phyloP scores from a whole-genome alignment of 2,329 filamentous ascomycete species.

The Cadophora sp. region DNA sequence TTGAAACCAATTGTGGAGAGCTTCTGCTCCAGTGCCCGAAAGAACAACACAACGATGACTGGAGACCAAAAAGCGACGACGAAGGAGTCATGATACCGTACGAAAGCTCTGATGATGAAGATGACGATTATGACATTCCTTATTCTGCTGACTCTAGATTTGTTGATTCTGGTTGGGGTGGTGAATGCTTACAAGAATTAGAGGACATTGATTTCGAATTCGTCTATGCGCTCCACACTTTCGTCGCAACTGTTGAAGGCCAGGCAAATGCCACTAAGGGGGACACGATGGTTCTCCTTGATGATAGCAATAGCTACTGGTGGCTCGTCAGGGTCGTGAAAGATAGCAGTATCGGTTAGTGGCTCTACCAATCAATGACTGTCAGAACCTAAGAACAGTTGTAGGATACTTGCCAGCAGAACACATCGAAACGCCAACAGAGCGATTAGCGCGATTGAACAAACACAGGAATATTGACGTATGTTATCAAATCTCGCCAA shows the following conservation, averaged over 20 bases:
- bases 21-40: not conserved
- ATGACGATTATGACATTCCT: constrained; percentile 63
- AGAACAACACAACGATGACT: constrained; percentile 38
- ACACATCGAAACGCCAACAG: constrained; percentile 97
- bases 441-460: constrained; percentile 90
- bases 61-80: constrained; percentile 40
- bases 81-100: constrained; percentile 50
- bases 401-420: constrained; percentile 94
- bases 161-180: constrained; percentile 75
- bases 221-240: constrained; percentile 97
- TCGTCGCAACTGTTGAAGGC: constrained; percentile 96
- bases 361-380: not conserved
- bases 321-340: constrained; percentile 98
- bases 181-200: constrained; percentile 87
- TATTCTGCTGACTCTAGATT: constrained; percentile 62
- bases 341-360: constrained; percentile 86
- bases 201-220: constrained; percentile 99
- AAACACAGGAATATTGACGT: constrained; percentile 99
- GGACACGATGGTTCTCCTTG: constrained; percentile 96
- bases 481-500: constrained; percentile 46
- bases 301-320: constrained; percentile 99
- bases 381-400: constrained; percentile 9
- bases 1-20: constrained; percentile 5
- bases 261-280: constrained; percentile 98
- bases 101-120: constrained; percentile 53